A percentile compares a stretch with the other conserved stretches of the same genome.
Evolutionary conservation across 345 rosid species (phyloP).

Genomic region (Leavenworthia alabamica): DNA sequence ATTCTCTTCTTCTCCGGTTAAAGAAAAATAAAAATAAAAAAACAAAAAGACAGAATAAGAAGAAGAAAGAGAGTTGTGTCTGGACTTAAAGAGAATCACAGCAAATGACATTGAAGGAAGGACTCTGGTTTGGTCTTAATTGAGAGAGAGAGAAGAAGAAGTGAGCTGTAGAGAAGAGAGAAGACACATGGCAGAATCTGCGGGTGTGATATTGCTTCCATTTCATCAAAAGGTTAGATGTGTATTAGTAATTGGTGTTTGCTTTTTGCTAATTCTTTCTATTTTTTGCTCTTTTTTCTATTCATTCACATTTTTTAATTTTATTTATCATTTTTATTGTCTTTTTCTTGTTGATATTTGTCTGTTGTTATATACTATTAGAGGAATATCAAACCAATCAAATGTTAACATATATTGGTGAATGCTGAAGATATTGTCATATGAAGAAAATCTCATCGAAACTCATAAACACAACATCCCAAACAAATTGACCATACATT

Average conservation of each 20-base stretch:
- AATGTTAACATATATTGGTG: not conserved
- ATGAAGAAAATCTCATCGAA: not conserved
- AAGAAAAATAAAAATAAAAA: not conserved
- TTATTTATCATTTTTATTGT: constrained; percentile 11
- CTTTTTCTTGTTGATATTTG: not conserved
- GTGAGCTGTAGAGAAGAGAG: constrained; percentile 34
- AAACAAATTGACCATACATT: constrained; percentile 5
- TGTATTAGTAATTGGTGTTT: constrained; percentile 28
- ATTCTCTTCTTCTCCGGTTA: not conserved
- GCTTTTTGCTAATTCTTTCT: constrained; percentile 33
- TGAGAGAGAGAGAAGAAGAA: constrained; percentile 12
- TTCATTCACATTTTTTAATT: not conserved
- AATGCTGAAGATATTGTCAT: too few relatives aligned
- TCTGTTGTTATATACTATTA: not conserved
- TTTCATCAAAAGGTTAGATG: constrained; percentile 24
- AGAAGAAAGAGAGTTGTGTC: constrained; percentile 6
- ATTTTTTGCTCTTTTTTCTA: not conserved
- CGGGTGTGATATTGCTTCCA: constrained; percentile 22
- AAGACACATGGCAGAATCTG: constrained; percentile 36
- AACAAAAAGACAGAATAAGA: constrained; percentile 9
- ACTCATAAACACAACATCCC: not conserved
- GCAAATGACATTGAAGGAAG: constrained; percentile 31
- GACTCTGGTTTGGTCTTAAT: constrained; percentile 14
- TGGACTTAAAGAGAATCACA: constrained; percentile 29
- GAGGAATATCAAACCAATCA: not conserved